Conservation (phyloP, 495 filamentous ascomycete genomes). For the Paragyromitra xinjiangensis region DNA sequence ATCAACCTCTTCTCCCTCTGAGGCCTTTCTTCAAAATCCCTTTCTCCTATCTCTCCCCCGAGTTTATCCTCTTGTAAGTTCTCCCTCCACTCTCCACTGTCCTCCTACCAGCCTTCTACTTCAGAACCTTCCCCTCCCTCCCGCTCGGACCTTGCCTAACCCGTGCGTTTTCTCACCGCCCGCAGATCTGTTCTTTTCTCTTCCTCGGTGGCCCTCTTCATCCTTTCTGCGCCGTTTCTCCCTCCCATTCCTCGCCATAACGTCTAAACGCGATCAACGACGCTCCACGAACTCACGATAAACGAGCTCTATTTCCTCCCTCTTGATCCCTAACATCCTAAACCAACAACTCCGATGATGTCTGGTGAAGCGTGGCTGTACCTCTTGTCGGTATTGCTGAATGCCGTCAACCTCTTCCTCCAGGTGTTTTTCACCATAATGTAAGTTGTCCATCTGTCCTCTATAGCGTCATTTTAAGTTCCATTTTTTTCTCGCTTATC, state of each 20-base stretch:
- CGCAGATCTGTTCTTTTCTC: conserved; percentile 48
- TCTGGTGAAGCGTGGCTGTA: conserved; percentile 99
- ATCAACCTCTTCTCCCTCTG: neutral
- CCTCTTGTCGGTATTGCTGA: conserved; percentile 97
- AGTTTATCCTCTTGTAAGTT: conserved; percentile 4
- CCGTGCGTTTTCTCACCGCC: conserved; percentile 14
- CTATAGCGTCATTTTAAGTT: conserved; percentile 67
- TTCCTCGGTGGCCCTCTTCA: conserved; percentile 14
- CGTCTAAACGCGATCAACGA: conserved; percentile 20
- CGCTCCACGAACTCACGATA: conserved; percentile 19
- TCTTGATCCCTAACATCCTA: conserved; percentile 2
- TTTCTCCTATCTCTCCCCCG: neutral
- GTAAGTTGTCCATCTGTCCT: conserved; percentile 86
- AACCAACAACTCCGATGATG: conserved; percentile 71
- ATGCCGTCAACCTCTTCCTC: conserved; percentile 99
- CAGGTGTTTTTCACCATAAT: conserved; percentile 99
- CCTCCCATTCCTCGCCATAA: conserved; percentile 12
- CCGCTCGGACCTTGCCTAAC: conserved; percentile 39
- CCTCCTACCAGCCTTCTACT: conserved; percentile 1
- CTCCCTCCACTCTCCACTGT: neutral
- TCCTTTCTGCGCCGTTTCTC: neutral
- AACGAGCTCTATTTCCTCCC: neutral
- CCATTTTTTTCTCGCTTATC: neutral
- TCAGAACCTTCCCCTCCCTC: conserved; percentile 42
- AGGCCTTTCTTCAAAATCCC: conserved; percentile 2